A percentile compares a stretch with the other conserved stretches of the same genome.
Conservation (phyloP, 1,139 yeast genomes). For the Candida tetrigidarum region DNA sequence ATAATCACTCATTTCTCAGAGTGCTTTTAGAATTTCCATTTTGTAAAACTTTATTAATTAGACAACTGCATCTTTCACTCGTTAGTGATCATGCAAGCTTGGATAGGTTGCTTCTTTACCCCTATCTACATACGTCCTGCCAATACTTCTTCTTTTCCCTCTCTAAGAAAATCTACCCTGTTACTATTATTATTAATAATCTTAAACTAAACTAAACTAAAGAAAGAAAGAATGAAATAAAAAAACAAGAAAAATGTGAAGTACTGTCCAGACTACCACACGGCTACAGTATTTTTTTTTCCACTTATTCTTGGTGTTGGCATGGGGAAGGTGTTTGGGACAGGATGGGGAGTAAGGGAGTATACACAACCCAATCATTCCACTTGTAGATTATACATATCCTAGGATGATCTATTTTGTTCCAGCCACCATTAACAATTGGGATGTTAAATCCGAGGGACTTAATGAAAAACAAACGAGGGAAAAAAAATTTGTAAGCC, state of each 20-base stretch:
- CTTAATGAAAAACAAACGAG: background rate
- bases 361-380: no score
- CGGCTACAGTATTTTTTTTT: constrained; percentile 1
- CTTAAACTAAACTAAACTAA: background rate
- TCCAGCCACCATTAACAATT: background rate
- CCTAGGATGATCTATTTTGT: background rate
- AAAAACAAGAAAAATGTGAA: background rate
- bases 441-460: background rate
- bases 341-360: no score
- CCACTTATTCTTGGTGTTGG: background rate
- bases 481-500: background rate
- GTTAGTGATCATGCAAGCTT: background rate
- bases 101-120: background rate
- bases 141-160: background rate
- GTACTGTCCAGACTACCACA: background rate
- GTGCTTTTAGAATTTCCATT: background rate
- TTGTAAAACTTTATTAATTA: constrained; percentile 4
- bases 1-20: background rate
- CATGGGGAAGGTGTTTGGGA: background rate
- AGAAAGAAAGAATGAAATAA: no score
- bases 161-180: background rate
- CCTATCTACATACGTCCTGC: background rate
- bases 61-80: background rate
- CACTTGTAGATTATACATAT: constrained; percentile 2
- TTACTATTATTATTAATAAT: background rate